phyloP scores from a whole-genome alignment of 805 yeast species.

The Candida palmyrensis region DNA sequence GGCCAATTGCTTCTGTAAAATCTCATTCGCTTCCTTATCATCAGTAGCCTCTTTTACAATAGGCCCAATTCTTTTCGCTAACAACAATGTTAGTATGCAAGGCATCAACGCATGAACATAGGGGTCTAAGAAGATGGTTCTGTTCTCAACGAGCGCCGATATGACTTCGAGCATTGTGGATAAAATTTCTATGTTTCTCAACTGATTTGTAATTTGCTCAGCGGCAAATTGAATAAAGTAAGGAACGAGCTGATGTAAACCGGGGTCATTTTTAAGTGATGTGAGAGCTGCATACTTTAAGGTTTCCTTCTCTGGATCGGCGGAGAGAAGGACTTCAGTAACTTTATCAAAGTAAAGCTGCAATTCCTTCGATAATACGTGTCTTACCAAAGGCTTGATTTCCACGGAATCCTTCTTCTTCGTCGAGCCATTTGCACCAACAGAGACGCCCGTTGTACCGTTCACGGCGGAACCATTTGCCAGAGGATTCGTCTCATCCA shows the following conservation, averaged over 20 bases:
- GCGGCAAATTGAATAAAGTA: constrained; percentile 94
- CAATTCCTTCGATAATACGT: constrained; percentile 88
- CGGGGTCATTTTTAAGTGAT: constrained; percentile 87
- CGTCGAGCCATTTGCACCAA: constrained; percentile 5
- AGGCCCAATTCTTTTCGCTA: constrained; percentile 84
- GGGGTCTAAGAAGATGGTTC: constrained; percentile 86
- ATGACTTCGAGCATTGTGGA: constrained; percentile 86
- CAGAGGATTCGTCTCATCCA: constrained; percentile 3
- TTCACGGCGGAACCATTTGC: constrained; percentile 8
- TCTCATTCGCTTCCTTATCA: constrained; percentile 20
- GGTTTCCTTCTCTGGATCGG: constrained; percentile 49
- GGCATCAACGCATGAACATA: constrained; percentile 97
- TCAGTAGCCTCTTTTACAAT: constrained; percentile 11
- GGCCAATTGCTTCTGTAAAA: constrained; percentile 41
- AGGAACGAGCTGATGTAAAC: constrained; percentile 93
- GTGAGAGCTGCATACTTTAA: constrained; percentile 77
- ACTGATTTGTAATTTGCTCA: constrained; percentile 86
- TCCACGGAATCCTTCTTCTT: constrained; percentile 52
- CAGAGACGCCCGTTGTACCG: constrained; percentile 13
- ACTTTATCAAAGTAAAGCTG: constrained; percentile 92
- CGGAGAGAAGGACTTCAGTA: constrained; percentile 66
- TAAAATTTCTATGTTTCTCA: constrained; percentile 64
- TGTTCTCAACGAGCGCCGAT: constrained; percentile 76
- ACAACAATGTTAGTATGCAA: constrained; percentile 81
- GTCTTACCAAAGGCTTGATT: constrained; percentile 89